Evolutionary conservation across 345 rosid genomes (phyloP).

Genomic region (Lumnitzera racemosa): DNA sequence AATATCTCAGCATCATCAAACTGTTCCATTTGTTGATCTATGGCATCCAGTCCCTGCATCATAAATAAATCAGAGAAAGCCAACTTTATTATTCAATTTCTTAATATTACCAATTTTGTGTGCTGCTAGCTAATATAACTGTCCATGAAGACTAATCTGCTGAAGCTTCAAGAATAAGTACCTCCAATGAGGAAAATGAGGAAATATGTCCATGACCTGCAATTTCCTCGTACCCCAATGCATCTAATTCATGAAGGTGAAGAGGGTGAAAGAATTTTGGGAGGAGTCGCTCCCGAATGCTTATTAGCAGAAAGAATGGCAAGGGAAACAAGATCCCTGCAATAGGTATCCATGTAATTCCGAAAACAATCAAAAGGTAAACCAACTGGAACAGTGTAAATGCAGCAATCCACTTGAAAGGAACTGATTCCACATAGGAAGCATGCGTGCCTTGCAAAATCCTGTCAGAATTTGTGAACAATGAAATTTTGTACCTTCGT

Average conservation of each 20-base stretch:
- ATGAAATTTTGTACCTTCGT: no score
- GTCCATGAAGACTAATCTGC: no score
- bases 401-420: constrained; percentile 19
- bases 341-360: constrained; percentile 32
- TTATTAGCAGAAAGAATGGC: constrained; percentile 30
- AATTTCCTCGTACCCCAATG: constrained; percentile 58
- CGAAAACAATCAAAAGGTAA: constrained; percentile 24
- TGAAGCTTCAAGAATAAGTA: no score
- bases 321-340: constrained; percentile 33
- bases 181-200: no score
- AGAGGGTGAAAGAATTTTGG: constrained; percentile 26
- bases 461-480: constrained; percentile 18
- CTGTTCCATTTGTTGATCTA: not conserved
- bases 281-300: constrained; percentile 24
- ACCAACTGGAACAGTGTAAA: constrained; percentile 28
- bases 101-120: no score
- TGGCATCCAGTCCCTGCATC: not conserved
- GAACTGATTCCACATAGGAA: constrained; percentile 30
- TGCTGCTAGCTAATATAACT: no score
- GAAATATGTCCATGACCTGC: constrained; percentile 7
- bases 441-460: constrained; percentile 42
- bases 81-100: no score
- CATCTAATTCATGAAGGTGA: constrained; percentile 47
- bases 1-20: constrained; percentile 12
- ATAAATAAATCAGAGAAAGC: no score